Conservation (phyloP, 23 red algal species). For the Gracilaria gracilis region DNA sequence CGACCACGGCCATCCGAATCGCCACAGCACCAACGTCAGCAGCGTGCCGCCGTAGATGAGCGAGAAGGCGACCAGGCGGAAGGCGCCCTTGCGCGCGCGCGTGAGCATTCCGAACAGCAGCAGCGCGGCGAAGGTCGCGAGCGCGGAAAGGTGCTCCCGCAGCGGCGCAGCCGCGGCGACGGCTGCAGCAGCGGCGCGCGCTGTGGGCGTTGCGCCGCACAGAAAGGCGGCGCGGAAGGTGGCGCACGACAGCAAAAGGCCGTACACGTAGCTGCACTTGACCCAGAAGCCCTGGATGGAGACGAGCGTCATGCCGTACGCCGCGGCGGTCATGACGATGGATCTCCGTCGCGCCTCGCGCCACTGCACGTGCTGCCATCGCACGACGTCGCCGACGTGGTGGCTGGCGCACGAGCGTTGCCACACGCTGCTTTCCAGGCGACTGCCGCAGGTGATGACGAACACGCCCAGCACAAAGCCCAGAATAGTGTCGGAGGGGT, state of each 20-base stretch:
- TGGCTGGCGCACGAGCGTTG: conserved; percentile 33
- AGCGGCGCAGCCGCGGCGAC: not conserved
- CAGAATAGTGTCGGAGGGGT: conserved; percentile 81
- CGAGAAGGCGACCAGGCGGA: conserved; percentile 63
- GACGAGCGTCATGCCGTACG: conserved; percentile 58
- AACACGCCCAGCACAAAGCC: conserved; percentile 71
- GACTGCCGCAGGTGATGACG: conserved; percentile 49
- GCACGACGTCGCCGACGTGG: too few relatives aligned
- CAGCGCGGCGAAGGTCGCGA: conserved; percentile 36
- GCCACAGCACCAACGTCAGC: conserved; percentile 23
- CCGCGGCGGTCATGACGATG: not conserved
- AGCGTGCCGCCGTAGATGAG: conserved; percentile 72
- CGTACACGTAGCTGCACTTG: conserved; percentile 86
- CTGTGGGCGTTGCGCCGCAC: not conserved
- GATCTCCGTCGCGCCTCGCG: not conserved
- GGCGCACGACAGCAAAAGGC: conserved; percentile 48
- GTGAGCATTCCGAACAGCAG: conserved; percentile 80
- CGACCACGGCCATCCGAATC: too few relatives aligned
- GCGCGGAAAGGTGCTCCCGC: conserved; percentile 16
- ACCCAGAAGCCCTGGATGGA: conserved; percentile 83
- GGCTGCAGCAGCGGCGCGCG: not conserved
- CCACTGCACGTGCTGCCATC: not conserved
- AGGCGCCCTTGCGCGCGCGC: conserved; percentile 27
- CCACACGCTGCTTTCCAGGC: conserved; percentile 41
- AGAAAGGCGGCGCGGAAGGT: conserved; percentile 65